phyloP scores from a whole-genome alignment of 2,329 filamentous ascomycete genomes.

The Cordyceps javanica region DNA sequence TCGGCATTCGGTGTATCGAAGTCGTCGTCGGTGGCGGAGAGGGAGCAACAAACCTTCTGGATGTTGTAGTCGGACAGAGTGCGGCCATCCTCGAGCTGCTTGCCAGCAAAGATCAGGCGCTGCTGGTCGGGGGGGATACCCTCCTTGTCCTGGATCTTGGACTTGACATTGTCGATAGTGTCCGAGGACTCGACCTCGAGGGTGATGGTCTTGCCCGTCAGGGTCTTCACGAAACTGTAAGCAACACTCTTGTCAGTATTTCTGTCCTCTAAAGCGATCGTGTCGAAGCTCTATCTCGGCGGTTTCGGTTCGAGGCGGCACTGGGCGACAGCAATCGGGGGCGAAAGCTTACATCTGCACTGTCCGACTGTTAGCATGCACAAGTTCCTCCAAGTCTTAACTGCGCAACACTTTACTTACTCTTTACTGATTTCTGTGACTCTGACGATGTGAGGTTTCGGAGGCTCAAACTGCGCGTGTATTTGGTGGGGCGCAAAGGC shows the following conservation, averaged over 20 bases:
- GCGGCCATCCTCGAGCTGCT: slow-evolving; percentile 98
- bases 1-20: not conserved
- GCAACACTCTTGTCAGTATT: slow-evolving; percentile 14
- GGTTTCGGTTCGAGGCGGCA: not conserved
- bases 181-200: slow-evolving; percentile 80
- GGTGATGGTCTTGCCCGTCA: slow-evolving; percentile 99
- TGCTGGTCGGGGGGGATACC: slow-evolving; percentile 97
- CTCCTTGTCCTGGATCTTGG: slow-evolving; percentile 99
- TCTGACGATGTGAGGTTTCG: slow-evolving; percentile 37
- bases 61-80: slow-evolving; percentile 99
- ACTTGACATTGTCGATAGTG: slow-evolving; percentile 99
- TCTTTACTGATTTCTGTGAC: slow-evolving; percentile 51
- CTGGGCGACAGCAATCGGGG: slow-evolving; percentile 19
- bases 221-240: slow-evolving; percentile 97
- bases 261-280: not conserved
- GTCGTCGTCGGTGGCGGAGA: not conserved
- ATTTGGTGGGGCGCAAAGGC: slow-evolving; percentile 37
- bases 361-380: slow-evolving; percentile 48
- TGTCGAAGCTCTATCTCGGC: not conserved
- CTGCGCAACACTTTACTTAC: slow-evolving; percentile 39
- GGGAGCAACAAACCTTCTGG: slow-evolving; percentile 69
- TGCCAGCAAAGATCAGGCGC: slow-evolving; percentile 97
- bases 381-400: not conserved
- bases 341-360: slow-evolving; percentile 78
- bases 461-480: slow-evolving; percentile 32